Percentiles rank a stretch among this genome's conserved stretches.
Evolutionary conservation across 1,284 basidiomycete genomes (phyloP).

Genomic region (Sanghuangporus weigelae): DNA sequence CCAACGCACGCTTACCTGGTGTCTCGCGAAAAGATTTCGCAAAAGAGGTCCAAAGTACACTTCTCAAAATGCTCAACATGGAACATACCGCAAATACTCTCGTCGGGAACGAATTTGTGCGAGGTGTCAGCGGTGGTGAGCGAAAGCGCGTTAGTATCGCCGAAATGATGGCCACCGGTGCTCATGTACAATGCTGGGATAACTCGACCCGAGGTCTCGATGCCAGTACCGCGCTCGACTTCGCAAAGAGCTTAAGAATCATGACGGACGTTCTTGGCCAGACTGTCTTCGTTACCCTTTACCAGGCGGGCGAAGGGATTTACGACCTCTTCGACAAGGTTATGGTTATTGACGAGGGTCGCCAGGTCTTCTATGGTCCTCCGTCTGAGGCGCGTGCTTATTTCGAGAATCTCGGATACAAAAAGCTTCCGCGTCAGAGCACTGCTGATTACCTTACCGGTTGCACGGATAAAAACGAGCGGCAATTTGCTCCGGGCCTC

Average conservation of each 20-base stretch:
- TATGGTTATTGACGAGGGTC: conserved; percentile 75
- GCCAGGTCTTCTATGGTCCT: conserved; percentile 80
- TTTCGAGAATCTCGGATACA: conserved; percentile 76
- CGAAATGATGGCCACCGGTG: conserved; percentile 79
- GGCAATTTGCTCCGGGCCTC: conserved; percentile 73
- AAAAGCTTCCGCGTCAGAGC: conserved; percentile 67
- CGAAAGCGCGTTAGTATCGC: conserved; percentile 84
- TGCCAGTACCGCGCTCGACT: conserved; percentile 81
- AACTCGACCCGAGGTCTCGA: conserved; percentile 85
- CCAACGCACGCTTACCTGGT: conserved; percentile 65
- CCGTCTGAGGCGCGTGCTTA: conserved; percentile 68
- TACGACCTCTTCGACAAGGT: conserved; percentile 81
- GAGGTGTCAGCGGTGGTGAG: conserved; percentile 85
- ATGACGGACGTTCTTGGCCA: conserved; percentile 75
- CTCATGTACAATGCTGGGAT: conserved; percentile 78
- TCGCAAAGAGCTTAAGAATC: conserved; percentile 64
- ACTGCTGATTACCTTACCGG: conserved; percentile 76
- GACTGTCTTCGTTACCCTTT: conserved; percentile 77
- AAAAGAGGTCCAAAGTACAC: conserved; percentile 49
- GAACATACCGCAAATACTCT: conserved; percentile 70
- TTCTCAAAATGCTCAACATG: conserved; percentile 79
- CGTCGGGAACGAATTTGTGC: conserved; percentile 80
- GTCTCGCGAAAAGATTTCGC: conserved; percentile 57
- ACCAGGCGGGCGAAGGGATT: conserved; percentile 78
- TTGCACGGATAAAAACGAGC: conserved; percentile 81